A percentile compares a stretch with the other conserved stretches of the same genome.
phyloP scores from a whole-genome alignment of 2,329 filamentous ascomycete genomes.

The Harringtonia lauricola region DNA sequence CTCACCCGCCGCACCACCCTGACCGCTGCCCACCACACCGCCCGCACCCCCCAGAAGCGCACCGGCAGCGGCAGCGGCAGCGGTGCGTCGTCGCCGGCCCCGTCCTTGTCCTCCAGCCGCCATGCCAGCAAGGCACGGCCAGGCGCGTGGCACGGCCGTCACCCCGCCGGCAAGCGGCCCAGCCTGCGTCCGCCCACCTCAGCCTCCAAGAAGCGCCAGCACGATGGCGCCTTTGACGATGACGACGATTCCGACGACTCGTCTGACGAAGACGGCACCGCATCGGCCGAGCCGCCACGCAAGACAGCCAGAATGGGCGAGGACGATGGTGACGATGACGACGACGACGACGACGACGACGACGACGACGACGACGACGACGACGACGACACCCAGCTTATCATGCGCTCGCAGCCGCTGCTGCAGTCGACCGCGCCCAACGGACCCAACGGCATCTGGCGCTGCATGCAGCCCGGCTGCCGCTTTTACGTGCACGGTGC shows the following conservation, averaged over 20 bases:
- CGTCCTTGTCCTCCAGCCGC: no score
- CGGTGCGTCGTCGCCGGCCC: no score
- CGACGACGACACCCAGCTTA: no score
- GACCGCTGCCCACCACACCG: not conserved
- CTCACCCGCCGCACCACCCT: conserved; percentile 13
- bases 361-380: conserved; percentile 15
- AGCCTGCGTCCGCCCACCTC: conserved; percentile 28
- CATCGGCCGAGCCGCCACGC: conserved; percentile 11
- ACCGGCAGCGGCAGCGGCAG: not conserved
- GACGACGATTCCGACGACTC: conserved; percentile 16
- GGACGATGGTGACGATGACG: not conserved
- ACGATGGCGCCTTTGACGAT: conserved; percentile 22
- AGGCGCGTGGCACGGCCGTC: not conserved
- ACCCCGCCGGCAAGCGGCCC: conserved; percentile 29
- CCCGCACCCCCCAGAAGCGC: not conserved
- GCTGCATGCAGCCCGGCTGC: conserved; percentile 54
- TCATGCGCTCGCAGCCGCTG: conserved; percentile 34
- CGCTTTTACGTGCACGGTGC: conserved; percentile 44
- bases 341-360: not conserved
- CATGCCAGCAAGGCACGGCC: no score
- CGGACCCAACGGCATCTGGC: conserved; percentile 54
- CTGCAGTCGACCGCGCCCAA: conserved; percentile 36
- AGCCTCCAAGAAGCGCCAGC: conserved; percentile 31
- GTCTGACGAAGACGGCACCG: no score
- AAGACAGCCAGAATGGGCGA: conserved; percentile 35